phyloP scores from a whole-genome alignment of 768 basidiomycete genomes.

The Macrolepiota fuliginosa region DNA sequence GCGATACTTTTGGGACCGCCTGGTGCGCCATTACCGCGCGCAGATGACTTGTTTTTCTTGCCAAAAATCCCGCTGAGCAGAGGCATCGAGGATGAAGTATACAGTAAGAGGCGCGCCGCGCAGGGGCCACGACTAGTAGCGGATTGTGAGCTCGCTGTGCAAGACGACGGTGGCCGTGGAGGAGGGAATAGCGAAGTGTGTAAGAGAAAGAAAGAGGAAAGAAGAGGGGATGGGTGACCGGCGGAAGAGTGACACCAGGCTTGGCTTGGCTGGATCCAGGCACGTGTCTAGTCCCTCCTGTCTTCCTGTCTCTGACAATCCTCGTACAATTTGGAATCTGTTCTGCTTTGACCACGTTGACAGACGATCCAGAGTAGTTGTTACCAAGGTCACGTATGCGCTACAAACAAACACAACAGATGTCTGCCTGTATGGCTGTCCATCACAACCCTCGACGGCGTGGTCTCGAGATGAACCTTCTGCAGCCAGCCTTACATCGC shows the following conservation, averaged over 20 bases:
- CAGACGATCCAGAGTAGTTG: too few species aligned
- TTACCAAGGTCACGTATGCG: neutral
- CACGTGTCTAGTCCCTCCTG: slow-evolving; percentile 5
- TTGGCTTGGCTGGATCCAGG: neutral
- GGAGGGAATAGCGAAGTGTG: neutral
- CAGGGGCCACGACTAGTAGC: neutral
- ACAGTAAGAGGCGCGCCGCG: neutral
- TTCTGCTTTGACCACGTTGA: too few species aligned
- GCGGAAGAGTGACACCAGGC: slow-evolving; percentile 4
- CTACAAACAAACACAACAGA: too few species aligned
- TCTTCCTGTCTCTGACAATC: neutral
- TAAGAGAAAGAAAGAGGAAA: neutral
- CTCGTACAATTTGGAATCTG: too few species aligned
- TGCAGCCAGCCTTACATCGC: neutral
- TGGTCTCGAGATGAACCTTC: too few species aligned
- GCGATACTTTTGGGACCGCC: slow-evolving; percentile 19
- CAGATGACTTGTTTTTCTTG: slow-evolving; percentile 31
- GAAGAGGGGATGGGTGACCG: slow-evolving; percentile 3
- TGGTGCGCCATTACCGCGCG: slow-evolving; percentile 18
- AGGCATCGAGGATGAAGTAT: slow-evolving; percentile 26
- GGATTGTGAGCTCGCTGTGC: neutral
- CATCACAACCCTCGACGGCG: too few species aligned
- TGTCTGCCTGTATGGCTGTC: too few species aligned
- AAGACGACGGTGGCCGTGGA: neutral
- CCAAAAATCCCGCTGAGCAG: slow-evolving; percentile 37